Evolutionary conservation across 2,329 filamentous ascomycete genomes (phyloP).

Genomic region (Thermoascus crustaceus): DNA sequence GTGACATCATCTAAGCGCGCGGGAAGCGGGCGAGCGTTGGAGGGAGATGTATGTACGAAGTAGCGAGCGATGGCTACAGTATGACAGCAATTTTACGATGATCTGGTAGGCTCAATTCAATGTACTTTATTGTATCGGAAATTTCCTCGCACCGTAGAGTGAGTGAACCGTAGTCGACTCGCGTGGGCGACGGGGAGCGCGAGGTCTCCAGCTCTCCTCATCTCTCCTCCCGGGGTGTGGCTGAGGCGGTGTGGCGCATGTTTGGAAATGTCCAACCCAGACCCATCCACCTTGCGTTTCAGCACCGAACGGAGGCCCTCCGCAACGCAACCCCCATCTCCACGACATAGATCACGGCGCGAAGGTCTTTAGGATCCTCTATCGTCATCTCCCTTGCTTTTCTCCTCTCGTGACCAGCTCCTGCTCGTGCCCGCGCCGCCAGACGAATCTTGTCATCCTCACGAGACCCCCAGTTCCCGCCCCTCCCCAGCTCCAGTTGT

Average conservation of each 20-base stretch:
- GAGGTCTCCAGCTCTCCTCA: neutral
- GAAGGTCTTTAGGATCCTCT: slow-evolving; percentile 14
- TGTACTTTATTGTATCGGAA: too few relatives aligned
- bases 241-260: slow-evolving; percentile 4
- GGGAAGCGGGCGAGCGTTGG: neutral
- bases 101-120: too few relatives aligned
- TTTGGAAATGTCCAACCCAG: neutral
- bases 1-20: slow-evolving; percentile 32
- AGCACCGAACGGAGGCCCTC: slow-evolving; percentile 2
- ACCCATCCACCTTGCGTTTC: neutral
- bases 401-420: slow-evolving; percentile 7
- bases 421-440: slow-evolving; percentile 6
- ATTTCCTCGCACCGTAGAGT: too few relatives aligned
- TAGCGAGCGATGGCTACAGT: neutral
- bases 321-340: slow-evolving; percentile 15
- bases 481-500: slow-evolving; percentile 17
- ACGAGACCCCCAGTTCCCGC: slow-evolving; percentile 27
- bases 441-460: slow-evolving; percentile 17
- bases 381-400: slow-evolving; percentile 6
- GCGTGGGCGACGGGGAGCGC: too few relatives aligned
- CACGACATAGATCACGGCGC: neutral
- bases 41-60: neutral
- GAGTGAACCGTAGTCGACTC: too few relatives aligned
- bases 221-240: slow-evolving; percentile 1
- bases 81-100: too few relatives aligned